phyloP scores from a whole-genome alignment of 1,139 yeast genomes.

The Suhomyces guaymorum region DNA sequence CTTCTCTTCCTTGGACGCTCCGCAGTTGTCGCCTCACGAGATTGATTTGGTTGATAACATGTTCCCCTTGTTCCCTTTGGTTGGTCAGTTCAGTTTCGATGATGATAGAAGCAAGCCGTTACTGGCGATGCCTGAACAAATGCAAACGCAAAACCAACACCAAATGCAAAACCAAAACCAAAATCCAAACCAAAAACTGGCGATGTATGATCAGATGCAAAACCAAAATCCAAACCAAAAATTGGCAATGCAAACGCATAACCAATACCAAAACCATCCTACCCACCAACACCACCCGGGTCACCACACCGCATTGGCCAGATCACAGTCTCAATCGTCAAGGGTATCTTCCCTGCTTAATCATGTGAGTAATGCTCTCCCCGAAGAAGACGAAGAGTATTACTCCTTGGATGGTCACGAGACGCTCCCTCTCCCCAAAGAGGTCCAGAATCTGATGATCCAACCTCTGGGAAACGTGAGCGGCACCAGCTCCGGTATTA shows the following conservation, averaged over 20 bases:
- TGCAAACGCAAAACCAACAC: no score
- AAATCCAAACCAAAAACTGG: no score
- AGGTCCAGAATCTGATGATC: neutral
- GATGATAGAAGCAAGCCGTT: slow-evolving; percentile 39
- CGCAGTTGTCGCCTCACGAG: slow-evolving; percentile 18
- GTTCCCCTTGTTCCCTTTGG: slow-evolving; percentile 55
- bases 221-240: no score
- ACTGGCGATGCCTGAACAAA: slow-evolving; percentile 29
- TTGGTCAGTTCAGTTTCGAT: slow-evolving; percentile 48
- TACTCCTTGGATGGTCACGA: neutral
- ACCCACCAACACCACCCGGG: no score
- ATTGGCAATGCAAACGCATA: no score
- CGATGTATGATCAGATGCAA: no score
- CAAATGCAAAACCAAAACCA: no score
- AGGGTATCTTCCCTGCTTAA: slow-evolving; percentile 10
- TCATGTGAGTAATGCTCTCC: slow-evolving; percentile 7
- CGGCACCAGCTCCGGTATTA: slow-evolving; percentile 1
- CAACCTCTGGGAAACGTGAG: slow-evolving; percentile 1
- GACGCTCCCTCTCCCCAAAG: slow-evolving; percentile 1
- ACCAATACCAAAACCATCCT: no score
- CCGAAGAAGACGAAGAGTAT: slow-evolving; percentile 7
- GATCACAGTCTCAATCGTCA: slow-evolving; percentile 11
- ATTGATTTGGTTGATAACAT: slow-evolving; percentile 26
- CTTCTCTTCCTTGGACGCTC: slow-evolving; percentile 10
- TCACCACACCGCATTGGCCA: slow-evolving; percentile 4